Base-by-base conservation (phyloP, 2,329 filamentous ascomycete genomes). In the Fusarium equiseti region DNA sequence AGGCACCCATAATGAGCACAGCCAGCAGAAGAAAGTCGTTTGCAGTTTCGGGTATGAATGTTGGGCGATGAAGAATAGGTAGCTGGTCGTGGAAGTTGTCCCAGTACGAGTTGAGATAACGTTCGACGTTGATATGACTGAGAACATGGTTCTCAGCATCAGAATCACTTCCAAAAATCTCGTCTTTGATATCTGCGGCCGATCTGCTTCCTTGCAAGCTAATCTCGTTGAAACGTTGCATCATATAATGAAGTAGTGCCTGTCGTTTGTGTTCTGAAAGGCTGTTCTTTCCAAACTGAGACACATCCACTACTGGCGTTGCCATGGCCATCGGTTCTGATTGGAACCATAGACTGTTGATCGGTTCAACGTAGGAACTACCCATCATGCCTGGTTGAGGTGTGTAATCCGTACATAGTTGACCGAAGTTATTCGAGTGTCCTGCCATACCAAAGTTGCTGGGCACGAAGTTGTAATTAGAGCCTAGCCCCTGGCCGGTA, bases 291-390 rank as follows among this genome's bases (percentile, higher is more conserved):
- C 73, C 73, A 44, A 74, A 45, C 26, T 76, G 71, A 6, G 73
- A 70, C 38, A 71, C 31, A 40, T 76, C 74, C 20, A 66, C 73
- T 15, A 75, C 52, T 8, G 73, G 64, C 8, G 71, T 76, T 7
- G 71, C 57, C 64, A 76, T 68, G 4, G 71, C 31, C 35, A 75
- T 69, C 2, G 73, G 66, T 29, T 76, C 74, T 20, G 74, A 76
- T 13, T 76, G 74, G 18, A 76, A 76, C 74, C 74, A 76, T 7
- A 76, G 70, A 10, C 74, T 75, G 27, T 76, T 76, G 57, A 76
- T 70, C 5, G 74, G 74, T 16, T 76, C 74, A 40, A 73, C 71
- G 10, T 75, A 76, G 1, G 74, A 68, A n/a, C 64, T 46, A 1
- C 73, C 71, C 66, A 76, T 73, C 22, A 76, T 52, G 9, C 71